Evolutionary conservation across 495 filamentous ascomycete species (phyloP).

Genomic region (Penicillium subrubescens): DNA sequence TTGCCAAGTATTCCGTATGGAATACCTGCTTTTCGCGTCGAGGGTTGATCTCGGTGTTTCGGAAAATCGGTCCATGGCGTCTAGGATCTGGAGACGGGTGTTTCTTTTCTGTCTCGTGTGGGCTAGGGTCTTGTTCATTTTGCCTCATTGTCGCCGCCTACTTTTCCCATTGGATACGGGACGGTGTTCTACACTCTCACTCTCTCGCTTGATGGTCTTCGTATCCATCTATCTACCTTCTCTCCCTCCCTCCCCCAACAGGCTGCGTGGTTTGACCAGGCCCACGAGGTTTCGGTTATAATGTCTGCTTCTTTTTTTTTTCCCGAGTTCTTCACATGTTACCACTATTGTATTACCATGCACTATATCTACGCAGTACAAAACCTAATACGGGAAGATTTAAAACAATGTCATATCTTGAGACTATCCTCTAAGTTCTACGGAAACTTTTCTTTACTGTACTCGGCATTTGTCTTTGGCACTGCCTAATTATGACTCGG

Average conservation of each 20-base stretch:
- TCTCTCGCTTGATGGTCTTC: background rate
- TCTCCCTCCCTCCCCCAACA: background rate
- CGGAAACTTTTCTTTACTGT: background rate
- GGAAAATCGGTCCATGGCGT: constrained; percentile 1
- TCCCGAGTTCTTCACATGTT: constrained; percentile 4
- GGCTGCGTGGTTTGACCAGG: background rate
- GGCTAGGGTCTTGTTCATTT: background rate
- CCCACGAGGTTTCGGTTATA: background rate
- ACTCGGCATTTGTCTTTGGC: background rate
- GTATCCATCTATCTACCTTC: background rate
- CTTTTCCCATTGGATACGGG: background rate
- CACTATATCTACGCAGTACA: background rate
- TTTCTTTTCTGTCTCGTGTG: constrained; percentile 1
- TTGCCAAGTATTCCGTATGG: background rate
- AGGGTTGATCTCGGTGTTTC: constrained; percentile 12
- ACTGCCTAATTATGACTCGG: background rate
- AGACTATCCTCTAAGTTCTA: background rate
- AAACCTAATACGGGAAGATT: background rate
- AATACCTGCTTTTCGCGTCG: background rate
- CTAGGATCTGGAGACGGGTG: constrained; percentile 1
- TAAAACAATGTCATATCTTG: background rate
- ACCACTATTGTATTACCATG: constrained; percentile 6
- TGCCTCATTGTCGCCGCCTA: background rate
- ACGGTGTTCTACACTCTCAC: background rate
- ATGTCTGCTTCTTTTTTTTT: background rate